Percentiles rank a stretch among this genome's conserved stretches.
Evolutionary conservation across 345 rosid genomes (phyloP).

Genomic region (Carallia pectinifolia): DNA sequence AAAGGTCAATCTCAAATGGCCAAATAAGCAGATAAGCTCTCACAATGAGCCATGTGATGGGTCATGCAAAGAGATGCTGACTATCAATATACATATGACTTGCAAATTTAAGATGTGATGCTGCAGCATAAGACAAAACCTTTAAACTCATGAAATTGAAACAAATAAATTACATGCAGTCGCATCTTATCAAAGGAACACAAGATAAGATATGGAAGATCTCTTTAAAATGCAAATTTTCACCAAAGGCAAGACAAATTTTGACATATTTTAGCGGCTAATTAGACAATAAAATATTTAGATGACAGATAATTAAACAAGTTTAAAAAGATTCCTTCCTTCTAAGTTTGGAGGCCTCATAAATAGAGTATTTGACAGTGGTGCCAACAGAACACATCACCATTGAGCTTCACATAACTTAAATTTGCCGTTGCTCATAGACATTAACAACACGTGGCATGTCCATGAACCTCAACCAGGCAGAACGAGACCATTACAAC

Average conservation of each 20-base stretch:
- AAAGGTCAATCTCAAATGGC: background rate
- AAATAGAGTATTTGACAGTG: background rate
- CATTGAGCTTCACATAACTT: background rate
- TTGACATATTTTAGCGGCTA: background rate
- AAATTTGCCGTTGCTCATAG: background rate
- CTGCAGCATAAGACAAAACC: background rate
- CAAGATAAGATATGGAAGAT: background rate
- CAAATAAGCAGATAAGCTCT: background rate
- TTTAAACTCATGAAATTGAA: background rate
- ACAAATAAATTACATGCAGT: background rate
- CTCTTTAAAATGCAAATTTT: background rate
- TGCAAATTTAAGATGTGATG: background rate
- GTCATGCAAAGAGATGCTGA: no score
- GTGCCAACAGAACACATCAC: background rate
- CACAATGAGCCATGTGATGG: no score
- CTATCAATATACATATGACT: background rate
- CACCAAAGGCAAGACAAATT: no score
- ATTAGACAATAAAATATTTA: background rate
- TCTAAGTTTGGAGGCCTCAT: background rate
- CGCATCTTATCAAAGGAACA: background rate
- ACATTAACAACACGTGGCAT: no score
- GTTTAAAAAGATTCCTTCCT: background rate
- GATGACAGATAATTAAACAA: background rate
- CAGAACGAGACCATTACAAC: no score
- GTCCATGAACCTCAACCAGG: no score